phyloP scores from a whole-genome alignment of 345 rosid genomes.

The Anastatica hierochuntica region DNA sequence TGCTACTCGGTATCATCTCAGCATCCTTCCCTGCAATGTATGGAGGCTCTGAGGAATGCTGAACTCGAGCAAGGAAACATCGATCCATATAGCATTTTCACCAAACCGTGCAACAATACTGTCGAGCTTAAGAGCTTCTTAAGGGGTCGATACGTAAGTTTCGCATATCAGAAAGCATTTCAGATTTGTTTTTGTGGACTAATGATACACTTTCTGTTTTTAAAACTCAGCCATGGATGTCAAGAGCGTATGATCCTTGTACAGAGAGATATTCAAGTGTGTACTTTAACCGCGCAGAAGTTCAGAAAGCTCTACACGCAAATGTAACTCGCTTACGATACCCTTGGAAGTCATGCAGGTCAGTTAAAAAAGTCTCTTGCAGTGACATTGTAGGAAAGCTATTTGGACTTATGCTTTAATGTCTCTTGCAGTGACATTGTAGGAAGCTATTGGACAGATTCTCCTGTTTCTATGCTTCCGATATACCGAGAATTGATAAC shows the following conservation, averaged over 20 bases:
- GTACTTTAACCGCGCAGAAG: slow-evolving; percentile 72
- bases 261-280: slow-evolving; percentile 63
- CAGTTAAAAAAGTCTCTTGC: too few species aligned
- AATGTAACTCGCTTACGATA: slow-evolving; percentile 64
- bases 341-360: slow-evolving; percentile 93
- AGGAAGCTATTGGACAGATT: slow-evolving; percentile 56
- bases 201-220: slow-evolving; percentile 6
- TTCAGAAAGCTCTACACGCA: slow-evolving; percentile 86
- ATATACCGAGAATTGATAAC: slow-evolving; percentile 54
- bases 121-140: slow-evolving; percentile 41
- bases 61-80: slow-evolving; percentile 69
- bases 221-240: slow-evolving; percentile 79
- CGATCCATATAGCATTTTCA: slow-evolving; percentile 81
- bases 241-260: slow-evolving; percentile 98
- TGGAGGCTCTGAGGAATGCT: slow-evolving; percentile 46
- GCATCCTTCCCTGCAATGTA: slow-evolving; percentile 67
- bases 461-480: slow-evolving; percentile 71
- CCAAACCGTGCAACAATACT: slow-evolving; percentile 58
- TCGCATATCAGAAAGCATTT: slow-evolving; percentile 30
- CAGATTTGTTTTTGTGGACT: neutral
- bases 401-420: too few species aligned
- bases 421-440: slow-evolving; percentile 46
- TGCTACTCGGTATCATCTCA: slow-evolving; percentile 53
- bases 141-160: slow-evolving; percentile 71
- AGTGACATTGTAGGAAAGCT: too few species aligned